Percentiles rank a stretch among this genome's conserved stretches.
Evolutionary conservation across 1,284 basidiomycete species (phyloP).

Genomic region (Peniophora sp.): DNA sequence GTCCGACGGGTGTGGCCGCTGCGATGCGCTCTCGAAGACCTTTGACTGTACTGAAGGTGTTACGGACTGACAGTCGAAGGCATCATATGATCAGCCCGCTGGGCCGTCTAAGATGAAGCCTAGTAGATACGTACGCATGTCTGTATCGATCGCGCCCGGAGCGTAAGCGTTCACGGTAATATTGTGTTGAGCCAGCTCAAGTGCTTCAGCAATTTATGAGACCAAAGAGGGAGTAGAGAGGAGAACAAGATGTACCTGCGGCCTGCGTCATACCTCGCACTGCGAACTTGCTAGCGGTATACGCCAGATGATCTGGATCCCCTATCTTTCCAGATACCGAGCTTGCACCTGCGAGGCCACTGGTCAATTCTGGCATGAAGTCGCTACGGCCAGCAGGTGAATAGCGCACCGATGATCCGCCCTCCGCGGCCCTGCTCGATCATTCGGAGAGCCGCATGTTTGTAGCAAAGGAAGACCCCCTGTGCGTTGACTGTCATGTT

Average conservation of each 20-base stretch:
- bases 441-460: constrained; percentile 21
- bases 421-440: constrained; percentile 24
- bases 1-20: background rate
- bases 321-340: background rate
- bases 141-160: constrained; percentile 1
- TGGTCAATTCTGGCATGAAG: background rate
- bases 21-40: no score
- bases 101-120: no score
- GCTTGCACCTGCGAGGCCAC: background rate
- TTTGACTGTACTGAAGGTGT: no score
- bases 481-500: constrained; percentile 19
- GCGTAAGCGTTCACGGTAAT: background rate
- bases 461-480: constrained; percentile 22
- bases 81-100: no score
- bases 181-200: background rate
- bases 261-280: constrained; percentile 1
- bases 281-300: background rate
- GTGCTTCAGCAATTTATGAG: background rate
- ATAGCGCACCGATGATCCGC: constrained; percentile 18
- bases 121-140: background rate
- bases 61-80: no score
- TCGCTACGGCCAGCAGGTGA: background rate
- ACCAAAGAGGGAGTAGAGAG: no score
- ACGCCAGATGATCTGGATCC: background rate
- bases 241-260: background rate